These are phyloP conservation scores for Ogataea populi-albae DNA, from an alignment of 805 yeast species.

Conservation along the genomic window DNA sequence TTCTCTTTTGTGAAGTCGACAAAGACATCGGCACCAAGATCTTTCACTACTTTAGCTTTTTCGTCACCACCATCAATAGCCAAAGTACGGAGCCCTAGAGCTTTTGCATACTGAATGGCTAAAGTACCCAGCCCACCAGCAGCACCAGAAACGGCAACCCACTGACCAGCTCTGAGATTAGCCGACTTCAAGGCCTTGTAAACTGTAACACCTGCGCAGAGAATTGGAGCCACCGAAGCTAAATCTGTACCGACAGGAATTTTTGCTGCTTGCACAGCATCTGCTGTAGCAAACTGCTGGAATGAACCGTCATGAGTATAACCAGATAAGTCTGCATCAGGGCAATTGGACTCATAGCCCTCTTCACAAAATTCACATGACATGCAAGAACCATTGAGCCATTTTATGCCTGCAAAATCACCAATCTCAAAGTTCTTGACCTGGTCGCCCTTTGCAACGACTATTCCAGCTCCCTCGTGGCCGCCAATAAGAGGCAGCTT, in stretches of 20 bases:
- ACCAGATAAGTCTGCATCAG: conserved; percentile 71
- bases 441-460: conserved; percentile 64
- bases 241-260: conserved; percentile 71
- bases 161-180: conserved; percentile 64
- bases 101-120: conserved; percentile 72
- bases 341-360: conserved; percentile 68
- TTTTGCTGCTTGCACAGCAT: conserved; percentile 79
- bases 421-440: conserved; percentile 68
- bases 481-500: conserved; percentile 75
- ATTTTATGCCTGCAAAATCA: conserved; percentile 73
- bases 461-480: conserved; percentile 81
- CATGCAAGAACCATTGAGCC: conserved; percentile 72
- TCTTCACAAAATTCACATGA: conserved; percentile 61
- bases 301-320: conserved; percentile 88
- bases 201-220: conserved; percentile 89
- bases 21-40: conserved; percentile 62
- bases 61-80: conserved; percentile 77
- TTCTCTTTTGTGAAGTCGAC: conserved; percentile 49
- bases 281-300: conserved; percentile 88
- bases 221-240: conserved; percentile 74
- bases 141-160: conserved; percentile 76
- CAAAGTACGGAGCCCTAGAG: conserved; percentile 69
- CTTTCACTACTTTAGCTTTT: conserved; percentile 50
- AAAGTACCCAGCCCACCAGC: conserved; percentile 79
- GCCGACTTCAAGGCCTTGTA: conserved; percentile 88